phyloP scores from a whole-genome alignment of 106 monocot species.

The Allium sativum region DNA sequence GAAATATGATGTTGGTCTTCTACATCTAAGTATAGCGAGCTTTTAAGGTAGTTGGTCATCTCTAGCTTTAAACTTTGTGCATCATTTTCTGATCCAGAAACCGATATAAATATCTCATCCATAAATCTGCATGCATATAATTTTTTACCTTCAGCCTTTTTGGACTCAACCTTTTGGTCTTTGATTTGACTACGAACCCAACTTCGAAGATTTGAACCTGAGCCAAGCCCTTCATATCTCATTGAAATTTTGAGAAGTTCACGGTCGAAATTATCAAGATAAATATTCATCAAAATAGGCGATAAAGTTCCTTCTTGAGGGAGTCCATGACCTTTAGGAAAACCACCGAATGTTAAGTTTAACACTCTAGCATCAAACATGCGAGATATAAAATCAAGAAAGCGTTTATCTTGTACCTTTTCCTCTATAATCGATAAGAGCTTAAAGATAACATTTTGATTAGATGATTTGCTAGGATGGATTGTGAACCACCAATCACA shows the following conservation, averaged over 20 bases:
- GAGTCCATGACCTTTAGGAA: constrained; percentile 88
- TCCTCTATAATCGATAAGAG: constrained; percentile 55
- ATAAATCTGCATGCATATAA: constrained; percentile 74
- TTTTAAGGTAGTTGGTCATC: constrained; percentile 35
- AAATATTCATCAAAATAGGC: constrained; percentile 90
- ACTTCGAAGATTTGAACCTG: constrained; percentile 42
- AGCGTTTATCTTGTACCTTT: constrained; percentile 42
- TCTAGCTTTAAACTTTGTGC: constrained; percentile 51
- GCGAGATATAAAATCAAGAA: constrained; percentile 44
- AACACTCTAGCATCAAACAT: constrained; percentile 69
- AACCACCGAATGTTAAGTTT: constrained; percentile 75
- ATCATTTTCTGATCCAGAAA: constrained; percentile 57
- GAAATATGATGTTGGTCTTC: constrained; percentile 20
- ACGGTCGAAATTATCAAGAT: constrained; percentile 61
- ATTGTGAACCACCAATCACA: constrained; percentile 77
- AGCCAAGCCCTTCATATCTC: constrained; percentile 63
- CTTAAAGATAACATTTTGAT: constrained; percentile 39
- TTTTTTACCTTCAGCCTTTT: constrained; percentile 16
- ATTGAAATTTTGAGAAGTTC: constrained; percentile 61
- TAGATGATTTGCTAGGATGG: constrained; percentile 41
- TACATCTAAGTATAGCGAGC: constrained; percentile 44
- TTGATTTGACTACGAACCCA: constrained; percentile 75
- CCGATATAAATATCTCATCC: constrained; percentile 85
- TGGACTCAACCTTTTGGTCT: constrained; percentile 5
- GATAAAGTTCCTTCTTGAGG: constrained; percentile 94